Conservation (phyloP, 108 stramenopile genomes). For the Cyclostephanos tholiformis region DNA sequence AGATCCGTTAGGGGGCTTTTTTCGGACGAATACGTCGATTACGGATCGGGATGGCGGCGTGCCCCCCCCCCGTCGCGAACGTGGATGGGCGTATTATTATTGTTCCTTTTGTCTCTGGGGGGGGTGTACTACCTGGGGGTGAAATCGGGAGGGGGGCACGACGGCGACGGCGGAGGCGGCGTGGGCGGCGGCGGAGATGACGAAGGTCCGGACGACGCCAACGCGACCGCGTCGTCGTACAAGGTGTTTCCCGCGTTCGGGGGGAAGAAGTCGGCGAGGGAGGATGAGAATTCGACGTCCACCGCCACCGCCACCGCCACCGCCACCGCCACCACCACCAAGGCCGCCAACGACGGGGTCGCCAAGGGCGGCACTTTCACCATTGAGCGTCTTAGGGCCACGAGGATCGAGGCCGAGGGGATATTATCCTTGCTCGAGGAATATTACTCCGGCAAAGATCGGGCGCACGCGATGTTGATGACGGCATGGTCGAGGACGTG, state of each 20-base stretch:
- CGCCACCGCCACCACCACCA: too few relatives aligned
- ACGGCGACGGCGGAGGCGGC: too few relatives aligned
- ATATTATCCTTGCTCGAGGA: slow-evolving; percentile 41
- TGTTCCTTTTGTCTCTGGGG: not conserved
- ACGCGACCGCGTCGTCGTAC: not conserved
- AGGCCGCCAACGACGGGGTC: not conserved
- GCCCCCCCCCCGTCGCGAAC: too few relatives aligned
- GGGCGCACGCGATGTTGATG: slow-evolving; percentile 36
- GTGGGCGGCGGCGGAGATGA: too few relatives aligned
- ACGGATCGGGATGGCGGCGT: not conserved
- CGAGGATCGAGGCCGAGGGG: slow-evolving; percentile 20
- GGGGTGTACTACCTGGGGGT: not conserved
- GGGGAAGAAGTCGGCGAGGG: too few relatives aligned
- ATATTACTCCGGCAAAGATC: slow-evolving; percentile 39
- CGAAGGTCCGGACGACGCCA: not conserved
- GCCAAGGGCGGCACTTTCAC: slow-evolving; percentile 9
- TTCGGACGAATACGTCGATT: not conserved
- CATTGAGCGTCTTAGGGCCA: slow-evolving; percentile 25
- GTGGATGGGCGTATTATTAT: too few relatives aligned
- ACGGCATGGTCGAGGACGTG: slow-evolving; percentile 34
- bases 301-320: too few relatives aligned
- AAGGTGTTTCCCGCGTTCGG: too few relatives aligned
- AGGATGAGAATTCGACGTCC: too few relatives aligned
- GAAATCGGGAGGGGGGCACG: not conserved
- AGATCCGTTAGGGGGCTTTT: not conserved